phyloP scores from a whole-genome alignment of 176 grass and related monocot species.

The Miscanthus lutarioriparius region DNA sequence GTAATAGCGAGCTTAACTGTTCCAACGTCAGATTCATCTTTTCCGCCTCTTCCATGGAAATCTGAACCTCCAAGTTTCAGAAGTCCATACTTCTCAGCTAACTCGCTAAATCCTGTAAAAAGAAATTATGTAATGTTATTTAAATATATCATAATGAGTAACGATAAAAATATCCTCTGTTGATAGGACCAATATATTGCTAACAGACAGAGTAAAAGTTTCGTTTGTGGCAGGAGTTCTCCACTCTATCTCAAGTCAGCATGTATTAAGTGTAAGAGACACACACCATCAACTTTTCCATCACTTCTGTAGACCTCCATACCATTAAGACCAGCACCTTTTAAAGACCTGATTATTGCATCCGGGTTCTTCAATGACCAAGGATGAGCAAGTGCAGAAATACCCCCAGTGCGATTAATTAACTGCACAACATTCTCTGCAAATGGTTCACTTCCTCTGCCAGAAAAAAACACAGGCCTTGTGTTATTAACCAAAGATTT shows the following conservation, averaged over 20 bases:
- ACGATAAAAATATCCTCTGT: neutral
- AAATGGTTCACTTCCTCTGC: slow-evolving; percentile 81
- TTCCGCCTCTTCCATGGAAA: slow-evolving; percentile 85
- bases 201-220: slow-evolving; percentile 9
- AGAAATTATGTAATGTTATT: neutral
- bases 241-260: slow-evolving; percentile 21
- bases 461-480: slow-evolving; percentile 10
- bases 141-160: slow-evolving; percentile 5
- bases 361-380: slow-evolving; percentile 84
- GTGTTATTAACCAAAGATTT: slow-evolving; percentile 28
- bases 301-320: slow-evolving; percentile 97
- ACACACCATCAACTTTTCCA: slow-evolving; percentile 74
- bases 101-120: slow-evolving; percentile 65
- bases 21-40: slow-evolving; percentile 83
- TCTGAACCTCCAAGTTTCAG: slow-evolving; percentile 95
- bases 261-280: slow-evolving; percentile 18
- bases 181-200: neutral
- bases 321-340: slow-evolving; percentile 77
- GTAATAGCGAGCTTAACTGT: slow-evolving; percentile 65
- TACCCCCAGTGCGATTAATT: slow-evolving; percentile 78
- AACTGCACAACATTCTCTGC: slow-evolving; percentile 76
- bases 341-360: slow-evolving; percentile 66
- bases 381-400: slow-evolving; percentile 91
- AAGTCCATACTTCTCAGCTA: slow-evolving; percentile 79
- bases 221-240: slow-evolving; percentile 4